phyloP scores from a whole-genome alignment of 116 monocot species.

The Phalaenopsis hybrid region DNA sequence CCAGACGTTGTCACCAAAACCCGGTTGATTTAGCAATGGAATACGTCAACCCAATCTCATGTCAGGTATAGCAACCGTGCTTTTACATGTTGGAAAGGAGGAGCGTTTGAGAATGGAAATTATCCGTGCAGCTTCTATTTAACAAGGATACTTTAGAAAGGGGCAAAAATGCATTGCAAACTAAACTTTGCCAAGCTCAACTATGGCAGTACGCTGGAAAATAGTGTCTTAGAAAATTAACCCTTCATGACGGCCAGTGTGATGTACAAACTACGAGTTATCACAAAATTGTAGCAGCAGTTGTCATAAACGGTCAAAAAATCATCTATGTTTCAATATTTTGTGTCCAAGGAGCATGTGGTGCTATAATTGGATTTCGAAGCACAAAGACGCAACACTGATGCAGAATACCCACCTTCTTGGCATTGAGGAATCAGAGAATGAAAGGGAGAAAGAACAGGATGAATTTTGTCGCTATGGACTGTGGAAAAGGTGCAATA shows the following conservation, averaged over 20 bases:
- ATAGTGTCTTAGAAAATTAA: background rate
- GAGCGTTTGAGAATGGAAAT: background rate
- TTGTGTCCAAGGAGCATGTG: background rate
- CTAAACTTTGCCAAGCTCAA: background rate
- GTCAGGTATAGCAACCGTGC: background rate
- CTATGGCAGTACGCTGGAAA: background rate
- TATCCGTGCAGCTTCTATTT: background rate
- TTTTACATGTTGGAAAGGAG: background rate
- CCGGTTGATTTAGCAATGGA: background rate
- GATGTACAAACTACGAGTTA: background rate
- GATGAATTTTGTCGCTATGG: background rate
- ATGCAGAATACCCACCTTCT: background rate
- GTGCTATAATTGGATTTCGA: background rate
- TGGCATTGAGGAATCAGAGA: background rate
- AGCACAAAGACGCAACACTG: background rate
- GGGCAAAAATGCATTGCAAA: background rate
- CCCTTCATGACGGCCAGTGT: background rate
- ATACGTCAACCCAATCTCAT: background rate
- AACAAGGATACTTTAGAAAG: background rate
- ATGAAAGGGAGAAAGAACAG: background rate
- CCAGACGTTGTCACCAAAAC: background rate
- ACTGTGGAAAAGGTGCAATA: background rate
- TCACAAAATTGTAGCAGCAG: background rate
- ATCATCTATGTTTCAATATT: background rate
- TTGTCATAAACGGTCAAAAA: background rate